Conservation (phyloP, 1,284 basidiomycete species). For the Cronartium ribicola region DNA sequence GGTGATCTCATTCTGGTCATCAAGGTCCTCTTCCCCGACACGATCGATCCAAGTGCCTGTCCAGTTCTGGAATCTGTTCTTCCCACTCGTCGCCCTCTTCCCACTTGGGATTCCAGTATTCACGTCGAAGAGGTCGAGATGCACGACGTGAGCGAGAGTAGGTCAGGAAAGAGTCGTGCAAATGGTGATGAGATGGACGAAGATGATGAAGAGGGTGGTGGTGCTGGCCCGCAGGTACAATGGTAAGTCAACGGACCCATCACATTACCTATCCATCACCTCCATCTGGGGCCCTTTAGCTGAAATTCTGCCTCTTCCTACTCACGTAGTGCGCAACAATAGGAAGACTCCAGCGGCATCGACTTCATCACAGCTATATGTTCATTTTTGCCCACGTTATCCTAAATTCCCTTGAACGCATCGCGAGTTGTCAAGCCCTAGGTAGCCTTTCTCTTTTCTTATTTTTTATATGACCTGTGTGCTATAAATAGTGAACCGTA, state of each 20-base stretch:
- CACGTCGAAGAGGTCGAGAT: slow-evolving; percentile 81
- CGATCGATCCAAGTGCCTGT: slow-evolving; percentile 66
- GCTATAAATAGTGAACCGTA: too few relatives aligned
- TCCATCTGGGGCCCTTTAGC: too few relatives aligned
- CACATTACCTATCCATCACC: too few relatives aligned
- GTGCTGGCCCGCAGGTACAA: slow-evolving; percentile 43
- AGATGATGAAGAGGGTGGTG: slow-evolving; percentile 80
- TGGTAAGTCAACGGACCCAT: slow-evolving; percentile 13
- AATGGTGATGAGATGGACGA: slow-evolving; percentile 55
- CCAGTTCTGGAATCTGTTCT: slow-evolving; percentile 79
- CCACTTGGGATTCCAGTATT: slow-evolving; percentile 66
- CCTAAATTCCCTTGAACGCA: too few relatives aligned
- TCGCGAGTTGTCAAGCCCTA: too few relatives aligned
- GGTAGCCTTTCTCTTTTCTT: too few relatives aligned
- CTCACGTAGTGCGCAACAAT: too few relatives aligned
- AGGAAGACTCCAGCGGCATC: too few relatives aligned
- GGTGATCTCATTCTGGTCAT: slow-evolving; percentile 90
- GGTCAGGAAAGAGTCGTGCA: slow-evolving; percentile 57
- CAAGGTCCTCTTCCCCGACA: slow-evolving; percentile 82
- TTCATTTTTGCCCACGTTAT: too few relatives aligned
- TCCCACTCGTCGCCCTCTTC: slow-evolving; percentile 68
- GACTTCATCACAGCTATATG: too few relatives aligned
- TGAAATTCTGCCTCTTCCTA: too few relatives aligned
- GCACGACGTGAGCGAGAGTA: slow-evolving; percentile 73
- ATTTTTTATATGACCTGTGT: too few relatives aligned